Percentiles rank a stretch among this genome's conserved stretches.
phyloP scores from a whole-genome alignment of 495 filamentous ascomycete species.

The Xylaria castorea region DNA sequence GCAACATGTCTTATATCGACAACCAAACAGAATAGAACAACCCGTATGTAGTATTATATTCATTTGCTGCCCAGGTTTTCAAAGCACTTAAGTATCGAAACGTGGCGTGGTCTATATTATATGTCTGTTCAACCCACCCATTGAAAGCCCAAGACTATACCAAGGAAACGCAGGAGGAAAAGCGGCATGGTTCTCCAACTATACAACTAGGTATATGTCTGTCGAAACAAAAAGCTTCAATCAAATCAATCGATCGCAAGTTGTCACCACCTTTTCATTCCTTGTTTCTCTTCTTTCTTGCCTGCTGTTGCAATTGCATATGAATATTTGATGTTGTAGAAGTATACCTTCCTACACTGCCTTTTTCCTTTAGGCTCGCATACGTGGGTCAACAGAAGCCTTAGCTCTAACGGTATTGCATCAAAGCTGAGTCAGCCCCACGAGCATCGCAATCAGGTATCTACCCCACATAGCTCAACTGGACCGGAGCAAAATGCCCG shows the following conservation, averaged over 20 bases:
- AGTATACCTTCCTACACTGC: background rate
- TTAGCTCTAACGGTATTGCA: slow-evolving; percentile 1
- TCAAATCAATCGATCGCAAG: background rate
- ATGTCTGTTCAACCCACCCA: slow-evolving; percentile 10
- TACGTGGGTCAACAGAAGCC: background rate
- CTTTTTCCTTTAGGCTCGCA: background rate
- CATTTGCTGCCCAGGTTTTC: background rate
- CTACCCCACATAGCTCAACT: background rate
- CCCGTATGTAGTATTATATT: background rate
- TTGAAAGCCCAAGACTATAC: slow-evolving; percentile 1
- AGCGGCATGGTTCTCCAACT: background rate
- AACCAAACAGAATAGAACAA: background rate
- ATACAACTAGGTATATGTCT: too few relatives aligned
- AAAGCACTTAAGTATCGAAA: slow-evolving; percentile 2
- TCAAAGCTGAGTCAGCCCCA: slow-evolving; percentile 10
- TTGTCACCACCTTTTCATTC: background rate
- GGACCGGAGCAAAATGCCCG: slow-evolving; percentile 23
- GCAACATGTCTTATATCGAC: background rate
- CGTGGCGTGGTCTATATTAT: background rate
- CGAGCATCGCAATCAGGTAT: background rate
- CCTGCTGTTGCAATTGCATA: too few relatives aligned
- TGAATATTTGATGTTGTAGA: too few relatives aligned
- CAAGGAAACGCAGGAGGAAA: background rate
- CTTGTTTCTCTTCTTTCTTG: background rate
- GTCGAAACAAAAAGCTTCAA: background rate